These are phyloP conservation scores for Basipetospora sp. DNA, from an alignment of 2,329 filamentous ascomycete species.

Conservation along the genomic window DNA sequence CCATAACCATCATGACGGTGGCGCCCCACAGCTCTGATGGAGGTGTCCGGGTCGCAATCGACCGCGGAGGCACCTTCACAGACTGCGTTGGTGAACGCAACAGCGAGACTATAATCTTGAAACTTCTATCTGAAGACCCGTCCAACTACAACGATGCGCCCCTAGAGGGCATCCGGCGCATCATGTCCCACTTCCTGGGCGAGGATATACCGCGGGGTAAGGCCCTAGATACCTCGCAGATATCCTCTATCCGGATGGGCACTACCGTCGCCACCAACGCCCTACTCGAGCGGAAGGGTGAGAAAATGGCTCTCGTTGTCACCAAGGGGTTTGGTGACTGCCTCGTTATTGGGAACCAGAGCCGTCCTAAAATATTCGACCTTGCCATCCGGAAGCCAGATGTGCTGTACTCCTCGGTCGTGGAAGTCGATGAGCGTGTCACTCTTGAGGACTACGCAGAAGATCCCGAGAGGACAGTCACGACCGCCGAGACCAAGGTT, in stretches of 20 bases:
- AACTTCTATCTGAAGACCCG: constrained; percentile 79
- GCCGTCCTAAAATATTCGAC: constrained; percentile 78
- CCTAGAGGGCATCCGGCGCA: constrained; percentile 75
- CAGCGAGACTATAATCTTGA: constrained; percentile 69
- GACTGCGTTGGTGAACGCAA: constrained; percentile 77
- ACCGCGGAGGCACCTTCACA: constrained; percentile 78
- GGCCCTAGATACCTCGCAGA: constrained; percentile 64
- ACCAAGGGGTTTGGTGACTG: constrained; percentile 82
- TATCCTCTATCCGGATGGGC: constrained; percentile 89
- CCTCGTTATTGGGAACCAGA: constrained; percentile 79
- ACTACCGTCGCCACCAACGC: constrained; percentile 92
- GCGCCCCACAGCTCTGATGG: constrained; percentile 22
- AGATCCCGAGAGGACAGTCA: constrained; percentile 51
- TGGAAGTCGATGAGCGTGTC: constrained; percentile 85
- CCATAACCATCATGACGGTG: too few relatives aligned
- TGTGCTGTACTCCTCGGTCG: constrained; percentile 66
- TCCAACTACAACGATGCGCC: constrained; percentile 83
- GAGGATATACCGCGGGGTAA: constrained; percentile 67
- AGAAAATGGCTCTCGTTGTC: constrained; percentile 73
- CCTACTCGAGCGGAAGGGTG: constrained; percentile 75
- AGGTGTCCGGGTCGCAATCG: constrained; percentile 62
- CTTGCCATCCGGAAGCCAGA: constrained; percentile 76
- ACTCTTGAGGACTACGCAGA: constrained; percentile 87
- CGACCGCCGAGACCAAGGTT: constrained; percentile 38
- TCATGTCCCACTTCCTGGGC: constrained; percentile 63